Conservation (phyloP, 305 asterid genomes). For the Fraxinus sp. region DNA sequence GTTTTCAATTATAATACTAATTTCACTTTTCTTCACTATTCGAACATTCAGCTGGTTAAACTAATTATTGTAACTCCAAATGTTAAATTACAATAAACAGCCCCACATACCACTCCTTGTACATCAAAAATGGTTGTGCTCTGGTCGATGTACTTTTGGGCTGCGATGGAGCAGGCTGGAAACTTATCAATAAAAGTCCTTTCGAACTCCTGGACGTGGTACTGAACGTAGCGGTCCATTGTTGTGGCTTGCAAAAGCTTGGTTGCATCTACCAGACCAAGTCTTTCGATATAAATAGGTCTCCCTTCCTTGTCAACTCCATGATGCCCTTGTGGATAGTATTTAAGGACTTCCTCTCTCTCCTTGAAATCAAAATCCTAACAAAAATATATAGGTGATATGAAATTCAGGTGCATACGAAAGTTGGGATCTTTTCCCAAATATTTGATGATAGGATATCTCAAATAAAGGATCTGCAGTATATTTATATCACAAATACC, state of each 20-base stretch:
- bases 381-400: not conserved
- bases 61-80: not conserved
- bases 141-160: slow-evolving; percentile 80
- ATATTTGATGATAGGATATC: not conserved
- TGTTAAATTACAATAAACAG: not conserved
- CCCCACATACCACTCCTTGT: slow-evolving; percentile 81
- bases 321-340: slow-evolving; percentile 96
- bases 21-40: not conserved
- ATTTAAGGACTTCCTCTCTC: slow-evolving; percentile 75
- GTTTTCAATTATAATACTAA: not conserved
- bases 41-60: not conserved
- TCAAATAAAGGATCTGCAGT: not conserved
- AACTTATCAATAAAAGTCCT: slow-evolving; percentile 77
- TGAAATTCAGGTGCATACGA: not conserved
- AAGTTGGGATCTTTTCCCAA: not conserved
- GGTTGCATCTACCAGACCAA: slow-evolving; percentile 78
- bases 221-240: slow-evolving; percentile 75
- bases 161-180: slow-evolving; percentile 92
- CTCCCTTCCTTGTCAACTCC: slow-evolving; percentile 92
- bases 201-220: slow-evolving; percentile 92
- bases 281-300: slow-evolving; percentile 79
- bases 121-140: slow-evolving; percentile 97
- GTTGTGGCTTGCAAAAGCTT: slow-evolving; percentile 88
- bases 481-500: slow-evolving; percentile 36
- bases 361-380: slow-evolving; percentile 86